Conservation (phyloP, 257 asterid genomes). For the Cynanchum wilfordii region DNA sequence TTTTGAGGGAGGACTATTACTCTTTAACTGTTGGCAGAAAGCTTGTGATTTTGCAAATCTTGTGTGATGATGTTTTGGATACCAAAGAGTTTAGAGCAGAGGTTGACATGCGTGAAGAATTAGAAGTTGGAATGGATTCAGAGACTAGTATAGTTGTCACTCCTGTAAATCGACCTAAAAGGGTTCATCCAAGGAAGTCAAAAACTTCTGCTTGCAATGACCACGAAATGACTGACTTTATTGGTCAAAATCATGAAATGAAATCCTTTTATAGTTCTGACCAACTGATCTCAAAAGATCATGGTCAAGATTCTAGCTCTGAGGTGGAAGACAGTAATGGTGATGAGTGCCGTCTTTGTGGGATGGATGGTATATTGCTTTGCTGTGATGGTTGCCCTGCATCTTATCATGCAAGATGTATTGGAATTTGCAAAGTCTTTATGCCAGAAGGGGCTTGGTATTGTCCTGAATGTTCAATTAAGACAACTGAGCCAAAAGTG, state of each 20-base stretch:
- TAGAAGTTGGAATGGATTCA: conserved; percentile 55
- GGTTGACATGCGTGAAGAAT: conserved; percentile 62
- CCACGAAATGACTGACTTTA: conserved; percentile 35
- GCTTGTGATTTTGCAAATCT: conserved; percentile 71
- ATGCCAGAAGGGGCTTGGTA: conserved; percentile 99
- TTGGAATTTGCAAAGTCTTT: conserved; percentile 68
- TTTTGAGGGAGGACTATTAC: conserved; percentile 61
- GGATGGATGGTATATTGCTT: conserved; percentile 89
- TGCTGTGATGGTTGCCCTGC: conserved; percentile 99
- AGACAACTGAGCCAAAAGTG: conserved; percentile 60
- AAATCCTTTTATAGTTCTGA: conserved; percentile 45
- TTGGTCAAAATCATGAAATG: conserved; percentile 45
- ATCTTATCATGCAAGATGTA: conserved; percentile 92
- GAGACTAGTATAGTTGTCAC: conserved; percentile 38
- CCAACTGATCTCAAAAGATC: conserved; percentile 53
- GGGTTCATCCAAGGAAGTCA: conserved; percentile 64
- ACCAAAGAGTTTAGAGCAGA: conserved; percentile 65
- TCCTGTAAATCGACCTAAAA: conserved; percentile 41
- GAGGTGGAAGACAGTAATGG: conserved; percentile 66
- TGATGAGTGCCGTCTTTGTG: conserved; percentile 95
- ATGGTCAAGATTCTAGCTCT: conserved; percentile 39
- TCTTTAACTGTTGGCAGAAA: conserved; percentile 54
- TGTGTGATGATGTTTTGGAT: conserved; percentile 91
- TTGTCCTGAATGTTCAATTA: conserved; percentile 89
- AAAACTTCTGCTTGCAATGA: conserved; percentile 55